Conservation (phyloP, 768 basidiomycete genomes). For the Auriscalpium vulgare region DNA sequence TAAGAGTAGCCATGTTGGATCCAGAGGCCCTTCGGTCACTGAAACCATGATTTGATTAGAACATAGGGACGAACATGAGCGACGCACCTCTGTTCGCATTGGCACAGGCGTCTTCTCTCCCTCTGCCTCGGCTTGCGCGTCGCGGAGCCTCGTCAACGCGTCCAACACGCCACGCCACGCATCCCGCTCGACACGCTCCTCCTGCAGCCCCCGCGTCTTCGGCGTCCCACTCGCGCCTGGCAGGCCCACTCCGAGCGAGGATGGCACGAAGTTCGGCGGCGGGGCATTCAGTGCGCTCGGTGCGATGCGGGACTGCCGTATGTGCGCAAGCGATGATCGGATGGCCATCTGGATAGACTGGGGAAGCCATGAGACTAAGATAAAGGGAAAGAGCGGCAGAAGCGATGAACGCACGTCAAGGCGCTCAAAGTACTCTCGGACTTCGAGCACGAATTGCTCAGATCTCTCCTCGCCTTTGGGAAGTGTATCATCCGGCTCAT, state of each 20-base stretch:
- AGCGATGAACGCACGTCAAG: slow-evolving; percentile 44
- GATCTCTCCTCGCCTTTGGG: slow-evolving; percentile 80
- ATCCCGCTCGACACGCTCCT: slow-evolving; percentile 66
- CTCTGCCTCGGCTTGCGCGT: background rate
- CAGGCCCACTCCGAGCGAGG: slow-evolving; percentile 71
- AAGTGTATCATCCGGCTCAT: slow-evolving; percentile 54
- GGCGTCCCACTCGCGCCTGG: slow-evolving; percentile 25
- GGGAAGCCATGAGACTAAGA: slow-evolving; percentile 1
- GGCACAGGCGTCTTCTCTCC: background rate
- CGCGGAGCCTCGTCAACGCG: slow-evolving; percentile 37
- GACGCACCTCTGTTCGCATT: too few species aligned
- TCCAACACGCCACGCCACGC: slow-evolving; percentile 72
- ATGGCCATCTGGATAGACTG: slow-evolving; percentile 72
- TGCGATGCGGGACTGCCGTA: slow-evolving; percentile 74
- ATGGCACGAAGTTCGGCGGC: slow-evolving; percentile 62
- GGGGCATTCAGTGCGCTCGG: slow-evolving; percentile 85
- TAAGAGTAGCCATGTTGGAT: too few species aligned
- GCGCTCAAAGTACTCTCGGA: slow-evolving; percentile 79
- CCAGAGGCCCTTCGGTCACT: too few species aligned
- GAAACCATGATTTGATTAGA: too few species aligned
- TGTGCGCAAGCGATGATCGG: slow-evolving; percentile 73
- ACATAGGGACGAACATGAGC: too few species aligned
- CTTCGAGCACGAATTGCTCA: slow-evolving; percentile 79
- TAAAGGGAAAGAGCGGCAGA: background rate
- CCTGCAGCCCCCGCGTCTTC: slow-evolving; percentile 60